phyloP scores from a whole-genome alignment of 331 rosid genomes.

The Malus hybrid region DNA sequence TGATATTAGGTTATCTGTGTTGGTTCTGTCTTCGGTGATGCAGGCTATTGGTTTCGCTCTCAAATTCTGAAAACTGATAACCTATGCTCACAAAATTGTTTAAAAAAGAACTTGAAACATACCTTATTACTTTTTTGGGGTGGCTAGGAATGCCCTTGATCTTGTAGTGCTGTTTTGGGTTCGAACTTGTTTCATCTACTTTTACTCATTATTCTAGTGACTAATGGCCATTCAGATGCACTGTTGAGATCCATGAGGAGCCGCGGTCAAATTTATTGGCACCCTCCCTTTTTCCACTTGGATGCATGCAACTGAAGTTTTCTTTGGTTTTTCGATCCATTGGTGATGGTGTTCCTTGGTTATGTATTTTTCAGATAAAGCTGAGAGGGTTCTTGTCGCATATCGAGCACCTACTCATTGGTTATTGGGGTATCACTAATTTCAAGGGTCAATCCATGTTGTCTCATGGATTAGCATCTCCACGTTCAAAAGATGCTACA shows the following conservation, averaged over 20 bases:
- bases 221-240: neutral
- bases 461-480: constrained; percentile 68
- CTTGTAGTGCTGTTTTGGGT: neutral
- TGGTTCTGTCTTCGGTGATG: neutral
- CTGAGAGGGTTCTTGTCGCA: constrained; percentile 93
- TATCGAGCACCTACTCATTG: constrained; percentile 68
- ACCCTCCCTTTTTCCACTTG: neutral
- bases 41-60: no score
- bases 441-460: constrained; percentile 54
- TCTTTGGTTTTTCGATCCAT: constrained; percentile 9
- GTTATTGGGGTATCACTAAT: constrained; percentile 82
- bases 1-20: neutral
- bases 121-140: no score
- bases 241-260: neutral
- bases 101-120: no score
- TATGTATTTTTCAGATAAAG: constrained; percentile 58
- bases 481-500: constrained; percentile 58
- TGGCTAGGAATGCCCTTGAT: no score
- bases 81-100: no score
- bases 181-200: no score
- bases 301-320: neutral
- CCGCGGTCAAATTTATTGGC: neutral
- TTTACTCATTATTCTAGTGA: no score
- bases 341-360: constrained; percentile 14
- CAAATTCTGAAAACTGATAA: no score